Evolutionary conservation across 1,139 yeast genomes (phyloP), one percentile per base, ranked within the genome.

Genomic region (Debaryomyces fabryi): DNA sequence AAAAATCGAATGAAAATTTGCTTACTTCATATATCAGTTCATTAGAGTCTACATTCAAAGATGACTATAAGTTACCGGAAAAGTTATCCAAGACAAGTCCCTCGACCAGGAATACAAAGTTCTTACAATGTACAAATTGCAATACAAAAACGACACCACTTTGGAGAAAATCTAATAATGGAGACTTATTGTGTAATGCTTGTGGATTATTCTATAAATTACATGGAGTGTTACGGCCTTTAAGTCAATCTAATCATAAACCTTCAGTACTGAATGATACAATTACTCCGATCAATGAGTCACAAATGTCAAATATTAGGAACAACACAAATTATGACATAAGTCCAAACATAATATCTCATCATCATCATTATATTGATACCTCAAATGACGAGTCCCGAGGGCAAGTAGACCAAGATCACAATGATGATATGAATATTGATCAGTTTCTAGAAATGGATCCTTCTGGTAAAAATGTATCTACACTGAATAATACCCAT

Each of bases 161-260:
- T 13, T 76, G 81, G 81, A 63, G 81, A 42, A 74, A 72, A 50
- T 64, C 77, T n/a, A 70, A 66, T 55, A 65, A 67, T 43, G 79
- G 80, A 2, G 77, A 72, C 48, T 65, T 76, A 44, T 61, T 76
- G 30, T 76, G 81, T 55, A 76, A 76, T 55, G 81, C 80, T 0
- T 76, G 81, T 57, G 81, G 81, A 3, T 65, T 76, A 46, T 75
- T 75, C 54, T 73, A 72, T 57, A 74, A 74, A 55, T 62, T 75
- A 42, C 79, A 75, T 55, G 79, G 80, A 3, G 76, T 73, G 2
- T 68, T 74, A 54, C 60, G 81, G 33, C 80, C 80, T 4, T 59
- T 74, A 16, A 35, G 27, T 23, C 39, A 24, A 34, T 4, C 39
- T 30, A 29, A 35, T 36, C 32, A 15, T 36, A 38, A 41, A n/a